Evolutionary conservation across 108 stramenopile genomes (phyloP), one percentile per base, ranked within the genome.

Genomic region (Skeletonema marinoi): DNA sequence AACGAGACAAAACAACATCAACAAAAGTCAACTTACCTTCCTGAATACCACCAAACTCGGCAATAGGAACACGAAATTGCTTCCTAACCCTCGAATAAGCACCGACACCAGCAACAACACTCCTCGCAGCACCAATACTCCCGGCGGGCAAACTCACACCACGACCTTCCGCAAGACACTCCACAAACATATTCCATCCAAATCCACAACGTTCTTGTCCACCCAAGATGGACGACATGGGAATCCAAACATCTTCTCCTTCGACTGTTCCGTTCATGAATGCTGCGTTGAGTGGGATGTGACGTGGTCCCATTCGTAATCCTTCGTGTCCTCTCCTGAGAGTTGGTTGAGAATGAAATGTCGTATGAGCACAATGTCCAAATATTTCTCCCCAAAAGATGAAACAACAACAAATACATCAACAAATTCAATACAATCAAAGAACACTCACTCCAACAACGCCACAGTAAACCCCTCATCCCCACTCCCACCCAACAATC

Each of bases 261-360:
- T 96, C 93, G n/a, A 99, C 98, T 11, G 98, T 97, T 19, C 97
- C 98, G 84, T 99, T 99, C 98, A 99, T 99, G 80, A 99, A 99
- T 32, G 95, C 93, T 35, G 95, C 92, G 70, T 85, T 89, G 62
- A 97, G 85, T 25, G 96, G 96, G 60, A 89, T 90, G 85, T 99
- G 98, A 48, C 98, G 87, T 17, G 88, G 88, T 65, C 98, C 98
- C 90, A 99, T 97, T 36, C 88, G 78, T 39, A 99, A 87, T 21
- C 97, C 97, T 13, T 85, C 83, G 68, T 98, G 97, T 54, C 92
- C 93, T 66, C 97, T 92, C 69, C 91, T 90, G 50, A 17, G 32
- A 36, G 6, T 51, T 51, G 19, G 16, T 51, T 19, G 50, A 51
- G 17, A 51, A 1, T 51, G 50, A 19, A 5, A 51, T 51, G n/a